Conservation (phyloP, 1,284 basidiomycete genomes). For the Taiwanofungus camphoratus region DNA sequence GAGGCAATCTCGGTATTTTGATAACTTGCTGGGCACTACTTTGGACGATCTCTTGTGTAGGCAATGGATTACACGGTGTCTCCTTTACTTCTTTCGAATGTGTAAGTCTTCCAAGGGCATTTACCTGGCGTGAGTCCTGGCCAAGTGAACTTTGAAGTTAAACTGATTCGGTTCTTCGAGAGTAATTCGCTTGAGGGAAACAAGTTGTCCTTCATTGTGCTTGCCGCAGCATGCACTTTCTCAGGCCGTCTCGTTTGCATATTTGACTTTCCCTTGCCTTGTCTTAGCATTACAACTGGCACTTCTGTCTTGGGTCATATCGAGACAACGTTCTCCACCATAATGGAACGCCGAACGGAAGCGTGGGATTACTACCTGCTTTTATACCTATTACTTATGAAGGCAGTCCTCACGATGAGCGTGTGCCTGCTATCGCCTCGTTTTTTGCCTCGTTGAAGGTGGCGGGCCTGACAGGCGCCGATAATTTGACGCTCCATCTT, state of each 20-base stretch:
- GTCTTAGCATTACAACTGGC: not conserved
- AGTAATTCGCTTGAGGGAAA: too few relatives aligned
- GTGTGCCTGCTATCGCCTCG: not conserved
- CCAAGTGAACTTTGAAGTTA: too few relatives aligned
- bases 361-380: not conserved
- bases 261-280: not conserved
- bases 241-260: not conserved
- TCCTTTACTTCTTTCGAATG: too few relatives aligned
- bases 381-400: not conserved
- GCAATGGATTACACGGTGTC: too few relatives aligned
- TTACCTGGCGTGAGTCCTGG: too few relatives aligned
- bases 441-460: not conserved
- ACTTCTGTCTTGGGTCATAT: not conserved
- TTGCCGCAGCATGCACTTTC: not conserved
- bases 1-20: too few relatives aligned
- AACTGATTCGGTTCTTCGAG: too few relatives aligned
- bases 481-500: not conserved
- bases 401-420: not conserved
- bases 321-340: not conserved
- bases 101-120: too few relatives aligned
- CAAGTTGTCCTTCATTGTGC: too few relatives aligned
- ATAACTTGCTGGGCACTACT: too few relatives aligned
- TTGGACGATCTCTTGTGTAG: too few relatives aligned
- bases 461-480: not conserved
- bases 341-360: not conserved